These are phyloP conservation scores for Paracamarosporium sp. DNA, from an alignment of 2,329 filamentous ascomycete species.

Conservation along the genomic window DNA sequence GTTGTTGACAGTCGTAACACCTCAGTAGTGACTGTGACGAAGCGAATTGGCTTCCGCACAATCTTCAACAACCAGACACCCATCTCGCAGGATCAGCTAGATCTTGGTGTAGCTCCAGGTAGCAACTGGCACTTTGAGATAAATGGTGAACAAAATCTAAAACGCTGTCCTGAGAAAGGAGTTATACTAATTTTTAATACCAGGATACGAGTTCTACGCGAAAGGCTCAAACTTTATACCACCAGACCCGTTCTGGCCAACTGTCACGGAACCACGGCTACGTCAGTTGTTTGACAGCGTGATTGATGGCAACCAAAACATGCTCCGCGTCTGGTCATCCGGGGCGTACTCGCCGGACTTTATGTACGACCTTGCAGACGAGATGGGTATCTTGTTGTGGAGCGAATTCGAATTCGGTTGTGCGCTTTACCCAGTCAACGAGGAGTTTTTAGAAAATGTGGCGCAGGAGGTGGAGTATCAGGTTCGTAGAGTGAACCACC, in stretches of 20 bases:
- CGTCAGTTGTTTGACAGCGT: constrained; percentile 61
- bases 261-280: constrained; percentile 62
- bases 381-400: constrained; percentile 66
- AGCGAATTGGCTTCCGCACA: constrained; percentile 66
- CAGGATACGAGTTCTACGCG: constrained; percentile 65
- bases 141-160: constrained; percentile 49
- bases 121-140: constrained; percentile 71
- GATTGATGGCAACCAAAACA: constrained; percentile 67
- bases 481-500: constrained; percentile 66
- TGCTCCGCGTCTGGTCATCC: constrained; percentile 68
- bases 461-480: constrained; percentile 65
- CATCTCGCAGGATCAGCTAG: constrained; percentile 61
- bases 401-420: constrained; percentile 70
- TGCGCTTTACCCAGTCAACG: constrained; percentile 63
- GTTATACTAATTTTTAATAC: not conserved
- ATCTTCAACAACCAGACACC: constrained; percentile 65
- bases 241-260: constrained; percentile 68
- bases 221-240: constrained; percentile 71
- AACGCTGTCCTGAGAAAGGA: not conserved
- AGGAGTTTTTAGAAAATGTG: constrained; percentile 63
- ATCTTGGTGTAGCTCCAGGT: constrained; percentile 62
- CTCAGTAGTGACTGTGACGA: constrained; percentile 55
- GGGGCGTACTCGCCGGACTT: constrained; percentile 68
- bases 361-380: constrained; percentile 67
- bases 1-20: constrained; percentile 48